Evolutionary conservation across 2,329 filamentous ascomycete genomes (phyloP).

Genomic region (Paecilomyces sp.): DNA sequence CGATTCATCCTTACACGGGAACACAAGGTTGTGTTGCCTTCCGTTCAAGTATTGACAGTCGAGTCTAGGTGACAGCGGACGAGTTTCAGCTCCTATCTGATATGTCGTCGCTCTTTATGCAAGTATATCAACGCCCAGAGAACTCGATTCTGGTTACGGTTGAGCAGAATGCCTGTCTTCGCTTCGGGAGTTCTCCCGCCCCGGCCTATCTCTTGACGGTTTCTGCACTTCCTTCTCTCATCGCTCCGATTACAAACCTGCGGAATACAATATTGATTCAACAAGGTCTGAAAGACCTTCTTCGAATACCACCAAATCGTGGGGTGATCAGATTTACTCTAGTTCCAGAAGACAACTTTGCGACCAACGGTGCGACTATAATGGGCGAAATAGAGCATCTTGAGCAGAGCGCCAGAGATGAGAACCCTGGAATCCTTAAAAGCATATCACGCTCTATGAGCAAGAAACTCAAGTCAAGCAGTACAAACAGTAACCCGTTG

Average conservation of each 20-base stretch:
- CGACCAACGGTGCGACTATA: slow-evolving; percentile 63
- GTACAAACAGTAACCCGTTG: slow-evolving; percentile 17
- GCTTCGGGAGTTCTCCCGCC: slow-evolving; percentile 68
- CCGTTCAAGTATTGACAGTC: slow-evolving; percentile 10
- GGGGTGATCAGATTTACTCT: slow-evolving; percentile 68
- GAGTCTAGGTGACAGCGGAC: slow-evolving; percentile 56
- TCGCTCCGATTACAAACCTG: slow-evolving; percentile 70
- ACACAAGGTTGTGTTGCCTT: neutral
- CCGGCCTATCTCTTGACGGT: slow-evolving; percentile 74
- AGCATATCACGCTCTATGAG: slow-evolving; percentile 31
- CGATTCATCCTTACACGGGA: slow-evolving; percentile 15
- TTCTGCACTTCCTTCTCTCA: slow-evolving; percentile 59
- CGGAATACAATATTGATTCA: slow-evolving; percentile 74
- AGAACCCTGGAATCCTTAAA: slow-evolving; percentile 35
- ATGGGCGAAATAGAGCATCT: slow-evolving; percentile 59
- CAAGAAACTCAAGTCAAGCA: slow-evolving; percentile 25
- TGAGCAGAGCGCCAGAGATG: slow-evolving; percentile 38
- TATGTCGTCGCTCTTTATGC: slow-evolving; percentile 64
- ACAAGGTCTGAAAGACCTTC: slow-evolving; percentile 62
- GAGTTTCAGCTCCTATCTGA: slow-evolving; percentile 68
- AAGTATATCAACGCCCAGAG: slow-evolving; percentile 67
- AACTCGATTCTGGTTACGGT: slow-evolving; percentile 68
- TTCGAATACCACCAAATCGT: slow-evolving; percentile 59
- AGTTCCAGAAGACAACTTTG: slow-evolving; percentile 64
- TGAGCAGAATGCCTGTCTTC: slow-evolving; percentile 67